phyloP scores from a whole-genome alignment of 306 rosid species.

The Malus asiatica region DNA sequence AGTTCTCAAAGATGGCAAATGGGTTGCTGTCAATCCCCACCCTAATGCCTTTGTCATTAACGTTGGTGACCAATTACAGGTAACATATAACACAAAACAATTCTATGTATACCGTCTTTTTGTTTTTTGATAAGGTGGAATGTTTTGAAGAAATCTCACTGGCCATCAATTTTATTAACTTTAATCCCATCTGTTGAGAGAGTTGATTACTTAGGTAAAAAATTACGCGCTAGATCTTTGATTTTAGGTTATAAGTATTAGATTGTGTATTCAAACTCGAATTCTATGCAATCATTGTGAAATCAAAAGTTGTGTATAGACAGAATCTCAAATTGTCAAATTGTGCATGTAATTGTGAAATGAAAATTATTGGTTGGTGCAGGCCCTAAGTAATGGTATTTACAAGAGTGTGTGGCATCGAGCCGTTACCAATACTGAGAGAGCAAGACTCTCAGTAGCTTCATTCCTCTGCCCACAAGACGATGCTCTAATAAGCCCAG shows the following conservation, averaged over 20 bases:
- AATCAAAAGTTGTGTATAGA: too few species aligned
- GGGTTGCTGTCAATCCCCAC: slow-evolving; percentile 72
- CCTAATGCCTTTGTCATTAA: slow-evolving; percentile 83
- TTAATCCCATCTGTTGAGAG: too few species aligned
- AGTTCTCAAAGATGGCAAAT: slow-evolving; percentile 66
- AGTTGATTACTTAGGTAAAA: too few species aligned
- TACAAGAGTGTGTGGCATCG: slow-evolving; percentile 95
- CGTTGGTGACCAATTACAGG: slow-evolving; percentile 89
- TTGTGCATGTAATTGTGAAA: too few species aligned
- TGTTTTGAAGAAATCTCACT: not conserved
- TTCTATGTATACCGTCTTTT: not conserved
- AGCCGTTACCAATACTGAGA: slow-evolving; percentile 61
- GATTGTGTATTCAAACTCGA: too few species aligned
- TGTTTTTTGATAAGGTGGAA: not conserved
- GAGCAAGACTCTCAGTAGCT: slow-evolving; percentile 78
- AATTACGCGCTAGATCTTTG: too few species aligned
- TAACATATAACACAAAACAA: not conserved
- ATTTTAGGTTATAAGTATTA: too few species aligned
- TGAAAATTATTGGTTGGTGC: slow-evolving; percentile 2
- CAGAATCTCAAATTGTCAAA: too few species aligned
- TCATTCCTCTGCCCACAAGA: slow-evolving; percentile 71
- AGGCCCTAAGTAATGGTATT: slow-evolving; percentile 86
- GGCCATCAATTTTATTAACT: too few species aligned
- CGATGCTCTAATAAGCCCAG: slow-evolving; percentile 59
- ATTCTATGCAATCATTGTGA: too few species aligned